Percentiles rank a stretch among this genome's conserved stretches.
Conservation (phyloP, 306 rosid genomes). For the Glycine latifolia region DNA sequence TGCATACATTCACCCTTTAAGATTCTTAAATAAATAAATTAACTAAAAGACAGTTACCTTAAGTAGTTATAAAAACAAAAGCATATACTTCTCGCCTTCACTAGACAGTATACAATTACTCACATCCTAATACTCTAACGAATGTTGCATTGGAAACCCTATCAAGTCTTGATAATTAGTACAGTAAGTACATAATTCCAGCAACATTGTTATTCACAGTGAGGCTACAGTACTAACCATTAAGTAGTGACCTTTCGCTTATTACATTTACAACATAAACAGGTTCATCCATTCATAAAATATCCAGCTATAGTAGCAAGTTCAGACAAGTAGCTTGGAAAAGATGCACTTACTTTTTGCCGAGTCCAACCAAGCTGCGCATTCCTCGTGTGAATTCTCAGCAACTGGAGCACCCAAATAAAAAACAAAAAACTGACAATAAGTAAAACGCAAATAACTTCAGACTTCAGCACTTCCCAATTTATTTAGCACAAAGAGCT, state of each 20-base stretch:
- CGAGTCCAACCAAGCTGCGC: conserved; percentile 83
- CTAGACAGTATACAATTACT: not conserved
- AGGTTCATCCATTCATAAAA: conserved; percentile 45
- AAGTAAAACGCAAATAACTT: conserved; percentile 30
- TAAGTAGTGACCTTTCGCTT: conserved; percentile 13
- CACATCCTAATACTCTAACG: conserved; percentile 24
- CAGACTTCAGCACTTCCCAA: conserved; percentile 9
- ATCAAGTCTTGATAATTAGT: no score
- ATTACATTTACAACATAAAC: conserved; percentile 31
- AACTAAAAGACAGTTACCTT: conserved; percentile 31
- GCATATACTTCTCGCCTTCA: not conserved
- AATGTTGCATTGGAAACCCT: conserved; percentile 22
- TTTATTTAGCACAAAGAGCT: conserved; percentile 31
- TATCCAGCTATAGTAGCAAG: not conserved
- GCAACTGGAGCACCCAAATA: conserved; percentile 61
- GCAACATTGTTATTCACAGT: conserved; percentile 3
- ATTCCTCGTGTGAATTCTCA: conserved; percentile 76
- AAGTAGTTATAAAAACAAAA: not conserved
- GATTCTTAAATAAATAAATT: not conserved
- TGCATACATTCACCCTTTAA: conserved; percentile 25
- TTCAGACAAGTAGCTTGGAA: conserved; percentile 11
- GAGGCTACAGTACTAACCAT: conserved; percentile 34
- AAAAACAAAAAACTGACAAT: conserved; percentile 17
- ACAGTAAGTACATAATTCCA: no score
- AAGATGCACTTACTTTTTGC: conserved; percentile 76